Percentiles rank a stretch among this genome's conserved stretches.
Evolutionary conservation across 1,284 basidiomycete species (phyloP).

Genomic region (Ceratobasidium sp.): DNA sequence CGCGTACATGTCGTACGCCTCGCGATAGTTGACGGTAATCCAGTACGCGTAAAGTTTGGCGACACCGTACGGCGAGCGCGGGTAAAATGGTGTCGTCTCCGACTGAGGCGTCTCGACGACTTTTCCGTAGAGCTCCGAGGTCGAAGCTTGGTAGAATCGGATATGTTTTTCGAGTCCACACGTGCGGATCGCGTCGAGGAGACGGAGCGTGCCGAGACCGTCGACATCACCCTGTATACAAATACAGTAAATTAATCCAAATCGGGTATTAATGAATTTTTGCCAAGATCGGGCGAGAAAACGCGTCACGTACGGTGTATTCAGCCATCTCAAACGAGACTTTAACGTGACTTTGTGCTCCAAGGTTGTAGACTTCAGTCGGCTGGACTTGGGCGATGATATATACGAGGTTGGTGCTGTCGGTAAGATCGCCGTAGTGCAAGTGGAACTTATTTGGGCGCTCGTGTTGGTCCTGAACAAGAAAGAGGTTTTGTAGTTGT

Average conservation of each 20-base stretch:
- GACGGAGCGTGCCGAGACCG: constrained; percentile 88
- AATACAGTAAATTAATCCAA: constrained; percentile 33
- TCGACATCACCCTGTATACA: constrained; percentile 83
- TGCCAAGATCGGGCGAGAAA: background rate
- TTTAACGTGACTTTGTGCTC: constrained; percentile 95
- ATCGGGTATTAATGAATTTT: background rate
- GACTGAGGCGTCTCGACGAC: constrained; percentile 92
- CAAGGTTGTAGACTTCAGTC: constrained; percentile 94
- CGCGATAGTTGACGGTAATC: constrained; percentile 93
- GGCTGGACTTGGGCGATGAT: constrained; percentile 93
- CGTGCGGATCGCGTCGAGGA: constrained; percentile 92
- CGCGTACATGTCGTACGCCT: constrained; percentile 93
- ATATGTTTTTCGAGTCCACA: constrained; percentile 89
- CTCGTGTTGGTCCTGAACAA: constrained; percentile 52
- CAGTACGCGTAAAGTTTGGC: constrained; percentile 91
- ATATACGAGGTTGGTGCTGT: constrained; percentile 94
- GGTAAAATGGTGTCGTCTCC: constrained; percentile 95
- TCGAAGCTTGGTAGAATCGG: constrained; percentile 94
- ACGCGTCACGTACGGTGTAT: constrained; percentile 71
- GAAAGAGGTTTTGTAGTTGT: constrained; percentile 32
- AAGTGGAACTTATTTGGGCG: constrained; percentile 82
- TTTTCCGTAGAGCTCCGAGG: constrained; percentile 93
- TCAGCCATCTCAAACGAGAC: constrained; percentile 98
- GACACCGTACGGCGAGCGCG: constrained; percentile 90
- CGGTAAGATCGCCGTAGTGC: constrained; percentile 92